A percentile compares a stretch with the other conserved stretches of the same genome.
Evolutionary conservation across 2,329 filamentous ascomycete genomes (phyloP).

Genomic region (Aspergillus felis): DNA sequence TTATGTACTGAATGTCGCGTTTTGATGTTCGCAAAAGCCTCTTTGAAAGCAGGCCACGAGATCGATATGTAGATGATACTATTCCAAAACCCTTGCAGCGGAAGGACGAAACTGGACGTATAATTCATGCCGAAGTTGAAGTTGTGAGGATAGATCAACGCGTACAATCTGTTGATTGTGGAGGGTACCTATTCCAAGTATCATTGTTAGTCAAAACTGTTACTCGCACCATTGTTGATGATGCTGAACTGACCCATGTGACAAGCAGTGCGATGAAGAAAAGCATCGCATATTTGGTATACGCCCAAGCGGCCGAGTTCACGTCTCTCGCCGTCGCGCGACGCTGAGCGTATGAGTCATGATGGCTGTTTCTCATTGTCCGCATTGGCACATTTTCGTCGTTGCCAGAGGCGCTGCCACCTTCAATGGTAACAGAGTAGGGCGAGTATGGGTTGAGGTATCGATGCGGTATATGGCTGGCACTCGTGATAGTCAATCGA

Average conservation of each 20-base stretch:
- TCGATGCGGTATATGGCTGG: conserved; percentile 3
- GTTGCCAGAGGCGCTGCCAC: conserved; percentile 11
- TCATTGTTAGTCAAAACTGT: background rate
- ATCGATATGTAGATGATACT: conserved; percentile 70
- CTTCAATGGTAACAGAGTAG: conserved; percentile 33
- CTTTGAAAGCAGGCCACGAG: conserved; percentile 60
- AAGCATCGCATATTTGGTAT: conserved; percentile 38
- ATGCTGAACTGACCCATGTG: conserved; percentile 32
- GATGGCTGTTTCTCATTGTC: conserved; percentile 1
- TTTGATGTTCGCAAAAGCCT: conserved; percentile 16
- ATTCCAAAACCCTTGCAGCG: conserved; percentile 83
- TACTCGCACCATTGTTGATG: background rate
- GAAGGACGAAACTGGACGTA: conserved; percentile 69
- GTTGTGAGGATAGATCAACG: conserved; percentile 54
- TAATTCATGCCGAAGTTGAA: conserved; percentile 61
- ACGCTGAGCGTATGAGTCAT: conserved; percentile 10
- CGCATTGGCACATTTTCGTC: conserved; percentile 3
- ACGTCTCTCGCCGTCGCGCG: conserved; percentile 22
- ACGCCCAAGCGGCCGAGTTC: conserved; percentile 36
- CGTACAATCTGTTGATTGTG: conserved; percentile 71
- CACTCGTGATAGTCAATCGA: conserved; percentile 1
- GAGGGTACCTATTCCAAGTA: conserved; percentile 55
- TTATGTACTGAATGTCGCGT: background rate
- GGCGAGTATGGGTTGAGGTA: conserved; percentile 13
- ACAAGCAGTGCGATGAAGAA: conserved; percentile 41